Evolutionary conservation across 148 eudicot species (phyloP).

Genomic region (Vaccinium vitisidaea): DNA sequence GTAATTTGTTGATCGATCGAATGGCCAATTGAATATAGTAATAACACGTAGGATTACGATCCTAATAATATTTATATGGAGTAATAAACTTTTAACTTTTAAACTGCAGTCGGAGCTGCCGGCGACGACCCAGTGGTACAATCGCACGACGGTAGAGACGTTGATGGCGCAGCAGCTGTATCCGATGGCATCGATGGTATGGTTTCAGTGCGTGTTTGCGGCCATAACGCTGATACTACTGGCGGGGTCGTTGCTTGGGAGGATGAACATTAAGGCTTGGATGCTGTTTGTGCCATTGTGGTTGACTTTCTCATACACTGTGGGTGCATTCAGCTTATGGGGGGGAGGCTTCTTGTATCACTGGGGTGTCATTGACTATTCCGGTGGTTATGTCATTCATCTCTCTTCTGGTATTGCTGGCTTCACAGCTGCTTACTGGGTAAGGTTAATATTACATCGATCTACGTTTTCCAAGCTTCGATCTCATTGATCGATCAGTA

Average conservation of each 20-base stretch:
- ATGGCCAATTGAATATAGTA: too few species aligned
- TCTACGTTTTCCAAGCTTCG: not conserved
- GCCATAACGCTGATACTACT: constrained; percentile 51
- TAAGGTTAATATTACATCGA: constrained; percentile 6
- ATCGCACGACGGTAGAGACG: constrained; percentile 23
- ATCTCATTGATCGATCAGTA: not conserved
- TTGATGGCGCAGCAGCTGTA: constrained; percentile 25
- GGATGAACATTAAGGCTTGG: constrained; percentile 80
- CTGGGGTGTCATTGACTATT: constrained; percentile 71
- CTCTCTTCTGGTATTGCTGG: constrained; percentile 72
- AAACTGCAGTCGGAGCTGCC: constrained; percentile 39
- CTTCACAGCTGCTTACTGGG: constrained; percentile 76
- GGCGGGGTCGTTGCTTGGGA: constrained; percentile 58
- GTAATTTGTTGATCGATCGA: too few species aligned
- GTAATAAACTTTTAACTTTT: too few species aligned
- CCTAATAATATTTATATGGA: too few species aligned
- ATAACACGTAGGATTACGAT: too few species aligned
- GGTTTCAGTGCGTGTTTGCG: constrained; percentile 67
- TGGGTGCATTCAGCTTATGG: constrained; percentile 70
- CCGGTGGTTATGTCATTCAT: constrained; percentile 77
- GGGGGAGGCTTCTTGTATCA: constrained; percentile 73
- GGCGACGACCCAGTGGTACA: constrained; percentile 20
- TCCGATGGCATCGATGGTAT: constrained; percentile 65
- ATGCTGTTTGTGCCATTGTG: constrained; percentile 74
- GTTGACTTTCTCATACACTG: constrained; percentile 66